phyloP scores from a whole-genome alignment of 2,329 filamentous ascomycete genomes.

The Penicillium sp. region DNA sequence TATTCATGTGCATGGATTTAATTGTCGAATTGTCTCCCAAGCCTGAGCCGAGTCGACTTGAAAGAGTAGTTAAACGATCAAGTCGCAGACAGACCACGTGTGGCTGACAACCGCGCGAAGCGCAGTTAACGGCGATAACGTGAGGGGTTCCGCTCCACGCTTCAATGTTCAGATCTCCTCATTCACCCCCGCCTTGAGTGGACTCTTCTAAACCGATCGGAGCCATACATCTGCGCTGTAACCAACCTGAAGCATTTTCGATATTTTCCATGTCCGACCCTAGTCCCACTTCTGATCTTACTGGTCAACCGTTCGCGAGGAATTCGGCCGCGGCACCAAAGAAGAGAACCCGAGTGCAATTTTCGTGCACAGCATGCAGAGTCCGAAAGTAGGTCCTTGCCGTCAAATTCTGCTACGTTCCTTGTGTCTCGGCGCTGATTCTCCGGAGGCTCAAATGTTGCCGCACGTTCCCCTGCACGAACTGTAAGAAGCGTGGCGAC shows the following conservation, averaged over 20 bases:
- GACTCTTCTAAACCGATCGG: neutral
- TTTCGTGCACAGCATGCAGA: constrained; percentile 40
- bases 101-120: neutral
- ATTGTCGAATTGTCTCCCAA: too few relatives aligned
- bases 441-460: constrained; percentile 34
- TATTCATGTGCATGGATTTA: too few relatives aligned
- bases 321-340: constrained; percentile 13
- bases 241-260: neutral
- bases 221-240: neutral
- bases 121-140: neutral
- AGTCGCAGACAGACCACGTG: too few relatives aligned
- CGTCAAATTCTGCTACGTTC: neutral
- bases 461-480: constrained; percentile 35
- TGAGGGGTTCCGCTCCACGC: neutral
- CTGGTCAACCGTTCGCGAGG: constrained; percentile 9
- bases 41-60: too few relatives aligned
- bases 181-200: neutral
- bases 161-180: neutral
- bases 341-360: constrained; percentile 38
- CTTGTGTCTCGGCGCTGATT: neutral
- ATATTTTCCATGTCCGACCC: constrained; percentile 2
- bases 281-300: constrained; percentile 6
- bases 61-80: too few relatives aligned
- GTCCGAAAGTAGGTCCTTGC: constrained; percentile 31
- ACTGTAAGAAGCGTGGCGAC: constrained; percentile 35